These are phyloP conservation scores for Xerocomus spinulosus DNA, from an alignment of 768 basidiomycete species.

Conservation along the genomic window DNA sequence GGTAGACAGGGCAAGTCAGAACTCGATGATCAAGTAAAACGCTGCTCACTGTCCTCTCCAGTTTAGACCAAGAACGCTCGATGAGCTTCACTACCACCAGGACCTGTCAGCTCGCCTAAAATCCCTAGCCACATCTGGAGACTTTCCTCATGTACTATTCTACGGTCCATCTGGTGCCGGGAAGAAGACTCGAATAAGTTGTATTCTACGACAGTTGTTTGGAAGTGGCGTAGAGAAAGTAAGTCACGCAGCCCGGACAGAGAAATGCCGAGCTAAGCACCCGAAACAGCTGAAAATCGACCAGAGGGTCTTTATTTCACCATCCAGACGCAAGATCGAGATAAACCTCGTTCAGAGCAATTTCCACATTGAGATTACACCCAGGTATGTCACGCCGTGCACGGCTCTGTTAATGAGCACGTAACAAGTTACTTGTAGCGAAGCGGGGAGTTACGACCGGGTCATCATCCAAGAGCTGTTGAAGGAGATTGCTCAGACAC, in stretches of 20 bases:
- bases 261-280: background rate
- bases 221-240: conserved; percentile 93
- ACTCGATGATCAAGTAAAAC: background rate
- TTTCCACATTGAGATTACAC: conserved; percentile 96
- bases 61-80: conserved; percentile 83
- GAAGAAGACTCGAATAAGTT: conserved; percentile 95
- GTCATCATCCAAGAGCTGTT: conserved; percentile 94
- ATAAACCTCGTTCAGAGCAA: conserved; percentile 97
- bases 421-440: conserved; percentile 48
- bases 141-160: conserved; percentile 97
- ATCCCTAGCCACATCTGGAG: conserved; percentile 80
- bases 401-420: background rate
- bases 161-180: conserved; percentile 97
- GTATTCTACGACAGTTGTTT: conserved; percentile 83
- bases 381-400: conserved; percentile 55
- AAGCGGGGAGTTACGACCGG: conserved; percentile 93
- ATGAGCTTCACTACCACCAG: conserved; percentile 84
- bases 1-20: conserved; percentile 46
- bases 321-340: conserved; percentile 90
- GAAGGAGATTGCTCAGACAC: conserved; percentile 98
- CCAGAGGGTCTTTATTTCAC: conserved; percentile 92
- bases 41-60: conserved; percentile 28
- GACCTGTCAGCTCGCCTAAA: conserved; percentile 74
- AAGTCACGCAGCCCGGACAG: conserved; percentile 12
- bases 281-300: conserved; percentile 85